Base-by-base conservation (phyloP, 1,284 basidiomycete genomes). In the Ustilago crameri region DNA sequence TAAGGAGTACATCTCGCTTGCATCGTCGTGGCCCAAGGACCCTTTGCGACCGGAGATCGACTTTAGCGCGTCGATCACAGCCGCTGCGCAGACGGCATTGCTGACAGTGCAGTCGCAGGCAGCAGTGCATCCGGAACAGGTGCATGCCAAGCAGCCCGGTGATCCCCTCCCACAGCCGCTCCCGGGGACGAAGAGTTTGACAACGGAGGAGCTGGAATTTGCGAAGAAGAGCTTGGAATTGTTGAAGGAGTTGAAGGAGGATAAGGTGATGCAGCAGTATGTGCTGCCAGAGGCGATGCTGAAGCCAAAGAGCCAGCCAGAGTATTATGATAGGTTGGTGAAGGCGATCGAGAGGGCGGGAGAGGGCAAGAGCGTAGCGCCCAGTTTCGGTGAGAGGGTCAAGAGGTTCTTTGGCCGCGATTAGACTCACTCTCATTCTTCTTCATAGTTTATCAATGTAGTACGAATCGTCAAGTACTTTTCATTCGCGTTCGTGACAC, bases 11-110 rank as follows among this genome's bases (percentile, higher is more conserved):
- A 42, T 74, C 30, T 43, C 52, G 24, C 69, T 81, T 9, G 79
- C 53, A 24, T 47, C 64, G 26, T 51, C 70, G 12, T 81, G 79
- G 79, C 79, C 79, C 26, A 67, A 60, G 27, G 79, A 80, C 48
- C 65, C 73, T 5, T 55, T 80, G 26, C 69, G 79, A n/a, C 78
- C 79, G 5, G 76, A 75, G 14, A 63, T 76, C 27, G 57, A 78
- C 40, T 80, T 81, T 62, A 76, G 79, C 26, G 57, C 67, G 24
- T 63, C 66, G 14, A 74, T 81, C 46, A 52, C 51, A 3, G 56
- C 53, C 3, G 78, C 79, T 1, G 69, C 79, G 0, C 68, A 78
- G 50, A 63, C 58, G 1, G 58, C 62, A 1, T 53, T 75, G 14
- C 55, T 75, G 2, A 45, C 49, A 4, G 12, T 55, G 8, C 60